These are phyloP conservation scores for Daldinia vernicosa DNA, from an alignment of 495 filamentous ascomycete species.

Conservation along the genomic window DNA sequence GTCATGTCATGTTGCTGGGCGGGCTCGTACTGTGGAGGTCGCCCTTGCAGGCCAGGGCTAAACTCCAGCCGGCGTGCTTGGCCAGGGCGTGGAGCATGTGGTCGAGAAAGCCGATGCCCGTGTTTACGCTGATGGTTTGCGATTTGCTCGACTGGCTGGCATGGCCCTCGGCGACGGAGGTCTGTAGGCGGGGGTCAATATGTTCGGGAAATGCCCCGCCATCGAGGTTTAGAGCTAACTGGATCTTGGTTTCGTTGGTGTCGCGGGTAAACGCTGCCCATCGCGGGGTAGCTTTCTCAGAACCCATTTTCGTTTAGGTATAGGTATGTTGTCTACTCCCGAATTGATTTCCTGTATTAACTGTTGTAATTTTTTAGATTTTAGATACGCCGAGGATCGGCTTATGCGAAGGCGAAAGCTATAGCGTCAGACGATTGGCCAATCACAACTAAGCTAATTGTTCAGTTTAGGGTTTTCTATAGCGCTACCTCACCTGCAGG, in stretches of 20 bases:
- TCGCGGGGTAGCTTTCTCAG: slow-evolving; percentile 56
- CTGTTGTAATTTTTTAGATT: slow-evolving; percentile 21
- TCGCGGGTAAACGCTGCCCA: slow-evolving; percentile 79
- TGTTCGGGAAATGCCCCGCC: slow-evolving; percentile 80
- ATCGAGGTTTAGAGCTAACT: slow-evolving; percentile 89
- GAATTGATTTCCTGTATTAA: slow-evolving; percentile 14
- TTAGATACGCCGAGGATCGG: slow-evolving; percentile 34
- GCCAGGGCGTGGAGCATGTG: slow-evolving; percentile 98
- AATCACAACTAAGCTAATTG: slow-evolving; percentile 30
- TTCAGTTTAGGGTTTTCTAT: slow-evolving; percentile 23
- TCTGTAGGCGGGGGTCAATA: slow-evolving; percentile 53
- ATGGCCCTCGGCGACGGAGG: slow-evolving; percentile 63
- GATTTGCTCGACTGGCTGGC: slow-evolving; percentile 81
- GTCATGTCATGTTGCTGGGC: not conserved
- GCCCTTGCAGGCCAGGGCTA: slow-evolving; percentile 80
- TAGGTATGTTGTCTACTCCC: slow-evolving; percentile 1
- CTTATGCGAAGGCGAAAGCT: slow-evolving; percentile 19
- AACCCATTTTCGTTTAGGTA: slow-evolving; percentile 48
- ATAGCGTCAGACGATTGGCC: slow-evolving; percentile 30
- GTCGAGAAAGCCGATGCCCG: slow-evolving; percentile 97
- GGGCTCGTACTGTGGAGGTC: slow-evolving; percentile 81
- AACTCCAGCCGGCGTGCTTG: slow-evolving; percentile 93
- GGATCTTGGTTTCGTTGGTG: slow-evolving; percentile 97
- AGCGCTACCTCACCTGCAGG: slow-evolving; percentile 1
- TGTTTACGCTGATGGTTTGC: slow-evolving; percentile 87